Base-by-base conservation (phyloP, 345 rosid genomes). In the Brassica carinata region DNA sequence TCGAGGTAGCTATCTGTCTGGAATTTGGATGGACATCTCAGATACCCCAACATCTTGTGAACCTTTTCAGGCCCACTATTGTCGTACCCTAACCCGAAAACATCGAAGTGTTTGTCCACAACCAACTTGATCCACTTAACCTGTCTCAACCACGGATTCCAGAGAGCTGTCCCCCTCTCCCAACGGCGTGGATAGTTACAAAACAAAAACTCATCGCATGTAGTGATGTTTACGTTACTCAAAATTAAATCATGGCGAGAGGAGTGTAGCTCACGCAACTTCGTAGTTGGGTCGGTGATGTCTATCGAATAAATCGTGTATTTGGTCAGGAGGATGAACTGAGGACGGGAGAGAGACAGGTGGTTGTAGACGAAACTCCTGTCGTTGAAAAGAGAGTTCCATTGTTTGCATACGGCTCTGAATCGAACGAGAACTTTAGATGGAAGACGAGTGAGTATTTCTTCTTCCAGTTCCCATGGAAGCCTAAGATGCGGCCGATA, bases 391-490 rank as follows among this genome's bases (percentile, higher is more conserved):
- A 17, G 62, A 55, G 26, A 55, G 62, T 55, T 55, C 62, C 62
- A 55, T 55, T 55, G 62, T 55, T 55, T 55, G 10, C 62, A 55
- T 55, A 55, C 62, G 62, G 26, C 17, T 55, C 62, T 55, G 62
- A 55, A 55, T 4, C 62, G 26, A 17, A 55, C 62, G 10, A 55
- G 26, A 55, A 7, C 9, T 55, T 55, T 55, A 55, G 62, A 4
- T 17, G 62, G 62, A 55, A 55, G 62, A 55, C 62, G 58, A 53
- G 58, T 53, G 58, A 53, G 58, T 53, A 53, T n/a, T n/a, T 53
- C 58, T 53, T 53, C 58, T 8, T 53, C 58, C 58, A 53, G 58
- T 53, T 53, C 58, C 58, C 58, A 53, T 53, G 58, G 58, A 53
- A 53, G 58, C 18, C 58, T 53, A 51, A n/a, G 18, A 1, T 51